A percentile compares a stretch with the other conserved stretches of the same genome.
These are phyloP conservation scores for Phytophthora pini DNA, from an alignment of 352 stramenopile species.

Conservation along the genomic window DNA sequence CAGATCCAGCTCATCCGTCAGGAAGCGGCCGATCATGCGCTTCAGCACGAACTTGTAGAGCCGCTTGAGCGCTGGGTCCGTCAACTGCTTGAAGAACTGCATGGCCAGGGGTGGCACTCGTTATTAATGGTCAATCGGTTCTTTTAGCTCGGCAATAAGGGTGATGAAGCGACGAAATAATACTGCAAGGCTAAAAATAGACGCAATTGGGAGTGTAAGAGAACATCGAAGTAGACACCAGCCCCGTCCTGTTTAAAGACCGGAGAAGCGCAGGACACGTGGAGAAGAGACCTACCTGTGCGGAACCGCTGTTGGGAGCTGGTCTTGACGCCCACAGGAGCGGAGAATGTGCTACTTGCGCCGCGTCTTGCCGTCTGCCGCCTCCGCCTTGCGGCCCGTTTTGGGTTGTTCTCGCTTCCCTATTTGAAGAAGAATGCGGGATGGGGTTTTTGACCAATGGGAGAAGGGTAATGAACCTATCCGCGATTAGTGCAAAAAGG, in stretches of 20 bases:
- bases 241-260: not conserved
- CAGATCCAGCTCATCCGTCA: slow-evolving; percentile 86
- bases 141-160: slow-evolving; percentile 1
- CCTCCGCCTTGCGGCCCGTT: slow-evolving; percentile 19
- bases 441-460: slow-evolving; percentile 9
- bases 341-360: slow-evolving; percentile 8
- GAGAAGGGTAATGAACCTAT: not conserved
- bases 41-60: slow-evolving; percentile 93
- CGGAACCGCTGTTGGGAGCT: not conserved
- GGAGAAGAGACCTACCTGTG: slow-evolving; percentile 13
- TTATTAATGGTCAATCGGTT: slow-evolving; percentile 4
- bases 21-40: slow-evolving; percentile 88
- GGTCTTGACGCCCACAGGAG: not conserved
- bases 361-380: slow-evolving; percentile 28
- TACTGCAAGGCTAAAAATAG: slow-evolving; percentile 21
- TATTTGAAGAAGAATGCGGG: slow-evolving; percentile 39
- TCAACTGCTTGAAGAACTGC: slow-evolving; percentile 91
- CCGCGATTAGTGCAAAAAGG: slow-evolving; percentile 3
- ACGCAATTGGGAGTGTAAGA: slow-evolving; percentile 14
- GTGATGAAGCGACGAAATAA: slow-evolving; percentile 4
- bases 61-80: slow-evolving; percentile 88
- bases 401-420: slow-evolving; percentile 36
- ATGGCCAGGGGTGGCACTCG: slow-evolving; percentile 33
- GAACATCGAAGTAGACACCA: slow-evolving; percentile 4
- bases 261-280: not conserved